Percentiles rank a stretch among this genome's conserved stretches.
phyloP scores from a whole-genome alignment of 2,329 filamentous ascomycete species.

The Colletotrichum horii region DNA sequence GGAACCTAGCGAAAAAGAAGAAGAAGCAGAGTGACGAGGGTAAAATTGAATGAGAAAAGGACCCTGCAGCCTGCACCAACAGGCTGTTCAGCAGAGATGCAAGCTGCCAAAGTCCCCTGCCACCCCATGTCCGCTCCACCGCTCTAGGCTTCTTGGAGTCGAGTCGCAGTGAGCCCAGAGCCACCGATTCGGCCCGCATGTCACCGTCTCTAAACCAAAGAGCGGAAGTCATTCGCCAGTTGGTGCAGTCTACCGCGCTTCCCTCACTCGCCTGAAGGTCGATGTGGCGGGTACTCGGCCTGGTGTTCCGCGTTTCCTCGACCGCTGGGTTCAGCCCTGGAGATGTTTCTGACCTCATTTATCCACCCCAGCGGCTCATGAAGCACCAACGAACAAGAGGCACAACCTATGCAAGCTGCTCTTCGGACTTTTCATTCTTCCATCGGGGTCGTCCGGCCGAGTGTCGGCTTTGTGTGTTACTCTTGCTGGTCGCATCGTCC shows the following conservation, averaged over 20 bases:
- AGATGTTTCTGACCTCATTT: neutral
- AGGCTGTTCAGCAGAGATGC: neutral
- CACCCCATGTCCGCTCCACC: neutral
- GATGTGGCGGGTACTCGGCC: neutral
- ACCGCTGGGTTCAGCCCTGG: neutral
- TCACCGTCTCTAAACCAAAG: neutral
- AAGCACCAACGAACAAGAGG: neutral
- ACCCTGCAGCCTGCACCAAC: neutral
- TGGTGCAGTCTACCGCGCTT: neutral
- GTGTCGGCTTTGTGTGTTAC: neutral
- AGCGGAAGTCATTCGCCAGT: neutral
- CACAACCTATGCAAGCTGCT: neutral
- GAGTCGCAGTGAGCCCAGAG: conserved; percentile 4
- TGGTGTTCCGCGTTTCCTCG: neutral
- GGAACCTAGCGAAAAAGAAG: neutral
- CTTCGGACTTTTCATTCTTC: neutral
- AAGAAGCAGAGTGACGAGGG: neutral
- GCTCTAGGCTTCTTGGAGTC: neutral
- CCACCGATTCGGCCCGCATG: conserved; percentile 14
- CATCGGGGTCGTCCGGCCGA: neutral
- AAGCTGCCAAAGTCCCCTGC: neutral
- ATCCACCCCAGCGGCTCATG: neutral
- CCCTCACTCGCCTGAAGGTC: neutral
- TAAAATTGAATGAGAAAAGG: neutral
- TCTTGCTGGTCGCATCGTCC: neutral